Percentiles rank a stretch among this genome's conserved stretches.
These are phyloP conservation scores for Apophysomyces variabilis DNA, from an alignment of 371 early-diverging fungal genomes.

Conservation along the genomic window DNA sequence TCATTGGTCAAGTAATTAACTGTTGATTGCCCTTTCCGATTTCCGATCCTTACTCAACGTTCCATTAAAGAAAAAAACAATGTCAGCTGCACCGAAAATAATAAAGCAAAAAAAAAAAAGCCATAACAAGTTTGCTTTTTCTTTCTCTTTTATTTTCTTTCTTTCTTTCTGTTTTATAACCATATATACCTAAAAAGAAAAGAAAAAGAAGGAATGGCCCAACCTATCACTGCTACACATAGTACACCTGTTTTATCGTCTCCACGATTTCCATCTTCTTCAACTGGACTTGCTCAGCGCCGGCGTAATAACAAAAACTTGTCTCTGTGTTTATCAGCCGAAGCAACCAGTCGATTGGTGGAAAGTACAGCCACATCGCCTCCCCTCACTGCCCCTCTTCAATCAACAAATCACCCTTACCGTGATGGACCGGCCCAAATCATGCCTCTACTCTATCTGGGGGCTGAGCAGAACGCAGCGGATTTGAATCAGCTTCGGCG, in stretches of 20 bases:
- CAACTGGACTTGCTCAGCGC: slow-evolving; percentile 29
- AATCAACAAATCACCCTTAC: slow-evolving; percentile 19
- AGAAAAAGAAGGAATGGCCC: slow-evolving; percentile 8
- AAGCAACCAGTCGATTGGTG: slow-evolving; percentile 16
- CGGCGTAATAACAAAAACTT: slow-evolving; percentile 20
- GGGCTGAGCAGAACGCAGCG: slow-evolving; percentile 58
- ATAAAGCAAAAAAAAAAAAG: slow-evolving; percentile 4
- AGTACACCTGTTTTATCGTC: slow-evolving; percentile 4
- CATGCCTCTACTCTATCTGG: slow-evolving; percentile 63
- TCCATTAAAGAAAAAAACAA: slow-evolving; percentile 1
- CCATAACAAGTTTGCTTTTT: not conserved
- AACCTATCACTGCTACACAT: not conserved
- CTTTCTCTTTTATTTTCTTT: slow-evolving; percentile 2
- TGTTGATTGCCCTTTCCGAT: slow-evolving; percentile 1
- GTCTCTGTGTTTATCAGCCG: slow-evolving; percentile 10
- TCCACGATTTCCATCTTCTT: slow-evolving; percentile 15
- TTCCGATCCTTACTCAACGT: not conserved
- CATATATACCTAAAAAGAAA: not conserved
- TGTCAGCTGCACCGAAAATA: not conserved
- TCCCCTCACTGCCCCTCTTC: slow-evolving; percentile 12
- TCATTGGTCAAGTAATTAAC: slow-evolving; percentile 8
- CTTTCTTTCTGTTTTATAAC: not conserved
- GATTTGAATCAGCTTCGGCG: slow-evolving; percentile 33
- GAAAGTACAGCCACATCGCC: slow-evolving; percentile 4
- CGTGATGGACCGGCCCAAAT: slow-evolving; percentile 43